A percentile compares a stretch with the other conserved stretches of the same genome.
These are phyloP conservation scores for Talaromyces proteolyticus DNA, from an alignment of 495 filamentous ascomycete species.

Conservation along the genomic window DNA sequence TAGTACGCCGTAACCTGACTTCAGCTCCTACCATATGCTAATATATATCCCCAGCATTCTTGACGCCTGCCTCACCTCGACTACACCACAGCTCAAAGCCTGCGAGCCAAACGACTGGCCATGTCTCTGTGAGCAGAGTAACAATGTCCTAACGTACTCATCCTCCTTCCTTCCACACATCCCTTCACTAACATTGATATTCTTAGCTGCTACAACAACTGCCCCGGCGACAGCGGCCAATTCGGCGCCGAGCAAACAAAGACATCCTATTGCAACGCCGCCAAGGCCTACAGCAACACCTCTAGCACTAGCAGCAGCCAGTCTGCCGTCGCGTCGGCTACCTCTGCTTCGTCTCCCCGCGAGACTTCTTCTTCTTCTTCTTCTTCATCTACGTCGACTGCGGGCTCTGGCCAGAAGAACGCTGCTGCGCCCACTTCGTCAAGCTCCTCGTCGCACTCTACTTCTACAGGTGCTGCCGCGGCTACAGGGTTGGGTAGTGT, in stretches of 20 bases:
- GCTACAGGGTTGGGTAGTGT: conserved; percentile 10
- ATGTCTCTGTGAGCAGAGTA: conserved; percentile 26
- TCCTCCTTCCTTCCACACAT: not conserved
- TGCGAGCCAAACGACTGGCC: conserved; percentile 23
- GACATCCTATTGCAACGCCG: conserved; percentile 27
- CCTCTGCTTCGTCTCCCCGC: conserved; percentile 5
- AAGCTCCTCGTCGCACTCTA: not conserved
- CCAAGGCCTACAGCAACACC: conserved; percentile 16
- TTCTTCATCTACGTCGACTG: conserved; percentile 11
- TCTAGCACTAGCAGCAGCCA: conserved; percentile 11
- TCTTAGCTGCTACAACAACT: conserved; percentile 34
- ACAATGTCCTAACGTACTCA: conserved; percentile 24
- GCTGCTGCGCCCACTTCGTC: conserved; percentile 1
- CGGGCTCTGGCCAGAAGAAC: conserved; percentile 3
- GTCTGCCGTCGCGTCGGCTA: conserved; percentile 5
- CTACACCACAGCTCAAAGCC: conserved; percentile 13
- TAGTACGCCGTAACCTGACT: too few species aligned
- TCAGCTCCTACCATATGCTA: not conserved
- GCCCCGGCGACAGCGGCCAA: conserved; percentile 22
- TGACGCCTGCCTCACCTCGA: conserved; percentile 22
- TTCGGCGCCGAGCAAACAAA: conserved; percentile 17
- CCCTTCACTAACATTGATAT: not conserved
- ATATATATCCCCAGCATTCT: conserved; percentile 15
- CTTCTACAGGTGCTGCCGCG: conserved; percentile 10
- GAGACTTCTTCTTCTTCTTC: conserved; percentile 3